Conservation (phyloP, 768 basidiomycete genomes). For the Naganishia friedmannii region DNA sequence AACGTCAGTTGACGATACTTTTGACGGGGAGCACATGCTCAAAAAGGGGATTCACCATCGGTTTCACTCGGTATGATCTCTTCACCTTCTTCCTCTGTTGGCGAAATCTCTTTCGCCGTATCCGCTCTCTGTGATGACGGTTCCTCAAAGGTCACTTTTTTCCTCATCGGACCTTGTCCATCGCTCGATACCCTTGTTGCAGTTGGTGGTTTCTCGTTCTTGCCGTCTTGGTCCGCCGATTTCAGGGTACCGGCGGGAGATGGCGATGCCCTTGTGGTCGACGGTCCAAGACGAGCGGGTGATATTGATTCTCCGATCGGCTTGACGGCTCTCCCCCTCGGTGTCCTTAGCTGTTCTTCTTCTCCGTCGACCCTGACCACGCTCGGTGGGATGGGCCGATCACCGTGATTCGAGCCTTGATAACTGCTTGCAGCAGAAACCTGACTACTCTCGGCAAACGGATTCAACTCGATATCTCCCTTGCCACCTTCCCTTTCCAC, state of each 20-base stretch:
- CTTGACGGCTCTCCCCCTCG: conserved; percentile 17
- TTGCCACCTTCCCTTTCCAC: conserved; percentile 24
- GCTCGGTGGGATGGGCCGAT: background rate
- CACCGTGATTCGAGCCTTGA: conserved; percentile 11
- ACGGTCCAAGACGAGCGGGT: background rate
- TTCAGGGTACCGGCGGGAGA: background rate
- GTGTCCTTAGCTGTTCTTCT: conserved; percentile 16
- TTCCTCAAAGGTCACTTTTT: conserved; percentile 49
- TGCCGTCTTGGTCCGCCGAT: background rate
- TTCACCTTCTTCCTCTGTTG: conserved; percentile 23
- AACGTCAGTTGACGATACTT: too few relatives aligned
- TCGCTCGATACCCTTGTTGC: background rate
- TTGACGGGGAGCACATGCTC: too few relatives aligned
- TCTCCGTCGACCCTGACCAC: conserved; percentile 24
- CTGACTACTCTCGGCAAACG: conserved; percentile 31
- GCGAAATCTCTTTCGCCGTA: background rate
- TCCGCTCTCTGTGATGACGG: conserved; percentile 22
- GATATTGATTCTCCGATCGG: conserved; percentile 8
- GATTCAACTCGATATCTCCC: conserved; percentile 31
- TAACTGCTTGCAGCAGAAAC: conserved; percentile 29
- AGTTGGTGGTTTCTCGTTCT: background rate
- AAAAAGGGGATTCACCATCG: conserved; percentile 29
- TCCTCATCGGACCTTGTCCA: conserved; percentile 29
- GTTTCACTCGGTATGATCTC: conserved; percentile 22
- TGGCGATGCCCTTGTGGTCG: background rate